Evolutionary conservation across 805 yeast species (phyloP), one percentile per base, ranked within the genome.

Genomic region (Kregervanrija delftensis): DNA sequence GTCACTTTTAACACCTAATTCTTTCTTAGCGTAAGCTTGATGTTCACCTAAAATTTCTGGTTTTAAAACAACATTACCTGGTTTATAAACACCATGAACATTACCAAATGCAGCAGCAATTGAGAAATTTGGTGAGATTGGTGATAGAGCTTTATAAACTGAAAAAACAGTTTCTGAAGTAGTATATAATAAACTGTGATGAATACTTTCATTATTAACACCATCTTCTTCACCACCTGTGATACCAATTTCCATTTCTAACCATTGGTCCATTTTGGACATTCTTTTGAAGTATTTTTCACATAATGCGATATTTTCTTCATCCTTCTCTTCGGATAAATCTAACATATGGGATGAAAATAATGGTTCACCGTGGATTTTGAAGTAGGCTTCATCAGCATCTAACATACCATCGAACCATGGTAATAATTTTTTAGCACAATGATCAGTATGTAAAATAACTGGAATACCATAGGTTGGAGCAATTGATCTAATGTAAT

Each of bases 191-290:
- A 85, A 68, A 53, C 86, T 89, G 74, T 85, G 84, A 66, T 80
- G 79, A 56, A 87, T 96, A 69, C 81, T 77, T 73, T 91, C 95
- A 81, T 93, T 93, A 84, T 93, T 93, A 64, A 93, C 99, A 83
- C 99, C 99, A 68, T 93, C 99, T 76, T 93, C 99, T 79, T 93
- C 99, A 83, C 99, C 99, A 76, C 99, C 99, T 69, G 99, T 93
- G 82, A 93, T 93, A 82, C 99, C 99, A 68, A 93, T 93, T 79
- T 93, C 99, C 99, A 93, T 93, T 81, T 93, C 99, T 68, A 93
- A 81, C 93, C 93, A 93, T 77, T 91, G 98, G 74, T 80, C 77
- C 81, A 91, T 77, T 75, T 86, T 88, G 69, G 95, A 73, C 82
- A 87, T 88, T 74, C 96, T 87, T 70, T 76, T 77, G 76, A 93